These are phyloP conservation scores for Geosmithia flava DNA, from an alignment of 2,329 filamentous ascomycete species.

Conservation along the genomic window DNA sequence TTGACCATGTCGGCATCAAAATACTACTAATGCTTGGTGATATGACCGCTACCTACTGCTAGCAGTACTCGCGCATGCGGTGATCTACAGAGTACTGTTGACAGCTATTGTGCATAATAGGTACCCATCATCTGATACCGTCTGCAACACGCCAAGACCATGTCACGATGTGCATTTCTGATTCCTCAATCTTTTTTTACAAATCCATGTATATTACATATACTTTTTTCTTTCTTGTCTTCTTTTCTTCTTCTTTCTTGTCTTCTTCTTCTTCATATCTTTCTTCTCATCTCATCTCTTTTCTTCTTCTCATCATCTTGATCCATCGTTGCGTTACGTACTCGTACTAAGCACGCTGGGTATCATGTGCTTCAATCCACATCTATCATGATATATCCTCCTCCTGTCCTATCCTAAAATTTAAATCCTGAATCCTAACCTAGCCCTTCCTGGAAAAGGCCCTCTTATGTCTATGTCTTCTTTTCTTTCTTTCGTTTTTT, in stretches of 20 bases:
- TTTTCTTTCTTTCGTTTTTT: conserved; percentile 1
- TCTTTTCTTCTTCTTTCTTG: neutral
- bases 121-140: no score
- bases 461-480: conserved; percentile 5
- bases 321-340: neutral
- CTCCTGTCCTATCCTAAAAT: neutral
- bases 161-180: no score
- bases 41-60: no score
- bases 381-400: neutral
- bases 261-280: neutral
- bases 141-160: no score
- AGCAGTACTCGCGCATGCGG: no score
- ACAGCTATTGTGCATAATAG: no score
- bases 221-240: neutral
- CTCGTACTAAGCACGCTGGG: neutral
- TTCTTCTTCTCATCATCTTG: neutral
- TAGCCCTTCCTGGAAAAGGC: neutral
- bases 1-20: no score
- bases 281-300: no score
- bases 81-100: no score
- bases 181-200: no score
- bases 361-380: neutral
- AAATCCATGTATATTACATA: no score
- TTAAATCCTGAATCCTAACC: neutral
- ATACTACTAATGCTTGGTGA: no score